Percentiles rank a stretch among this genome's conserved stretches.
Conservation (phyloP, 169 alveolate species). For the Toxoplasma gondii region DNA sequence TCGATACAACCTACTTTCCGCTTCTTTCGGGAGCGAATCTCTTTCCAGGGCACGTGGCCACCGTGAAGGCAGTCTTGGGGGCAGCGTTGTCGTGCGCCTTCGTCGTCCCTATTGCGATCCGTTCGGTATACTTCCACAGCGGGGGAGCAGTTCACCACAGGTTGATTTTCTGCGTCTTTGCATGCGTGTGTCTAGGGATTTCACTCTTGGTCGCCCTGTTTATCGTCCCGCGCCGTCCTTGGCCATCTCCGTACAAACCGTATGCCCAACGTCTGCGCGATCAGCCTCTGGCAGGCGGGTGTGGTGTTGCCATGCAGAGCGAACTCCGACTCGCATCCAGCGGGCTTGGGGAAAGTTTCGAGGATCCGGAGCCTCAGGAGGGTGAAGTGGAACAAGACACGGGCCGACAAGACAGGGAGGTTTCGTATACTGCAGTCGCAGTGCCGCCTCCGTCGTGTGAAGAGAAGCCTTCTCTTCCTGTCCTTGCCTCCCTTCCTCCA, state of each 20-base stretch:
- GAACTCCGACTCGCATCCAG: not conserved
- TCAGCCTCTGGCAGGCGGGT: slow-evolving; percentile 14
- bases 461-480: not conserved
- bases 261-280: not conserved
- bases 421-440: not conserved
- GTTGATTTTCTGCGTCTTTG: not conserved
- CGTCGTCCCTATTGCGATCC: slow-evolving; percentile 16
- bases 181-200: slow-evolving; percentile 5
- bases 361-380: not conserved
- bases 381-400: not conserved
- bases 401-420: not conserved
- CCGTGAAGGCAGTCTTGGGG: slow-evolving; percentile 36
- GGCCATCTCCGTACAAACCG: slow-evolving; percentile 35
- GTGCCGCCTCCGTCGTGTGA: not conserved
- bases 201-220: slow-evolving; percentile 19
- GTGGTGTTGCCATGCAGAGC: slow-evolving; percentile 35
- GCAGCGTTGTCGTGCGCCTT: slow-evolving; percentile 25
- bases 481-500: not conserved
- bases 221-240: not conserved
- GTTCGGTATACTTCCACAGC: not conserved
- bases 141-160: not conserved
- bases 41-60: slow-evolving; percentile 39
- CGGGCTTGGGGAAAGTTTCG: not conserved
- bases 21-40: slow-evolving; percentile 44
- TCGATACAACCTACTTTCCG: slow-evolving; percentile 32